Evolutionary conservation across 768 basidiomycete genomes (phyloP).

Genomic region (Mycena kentingensis): DNA sequence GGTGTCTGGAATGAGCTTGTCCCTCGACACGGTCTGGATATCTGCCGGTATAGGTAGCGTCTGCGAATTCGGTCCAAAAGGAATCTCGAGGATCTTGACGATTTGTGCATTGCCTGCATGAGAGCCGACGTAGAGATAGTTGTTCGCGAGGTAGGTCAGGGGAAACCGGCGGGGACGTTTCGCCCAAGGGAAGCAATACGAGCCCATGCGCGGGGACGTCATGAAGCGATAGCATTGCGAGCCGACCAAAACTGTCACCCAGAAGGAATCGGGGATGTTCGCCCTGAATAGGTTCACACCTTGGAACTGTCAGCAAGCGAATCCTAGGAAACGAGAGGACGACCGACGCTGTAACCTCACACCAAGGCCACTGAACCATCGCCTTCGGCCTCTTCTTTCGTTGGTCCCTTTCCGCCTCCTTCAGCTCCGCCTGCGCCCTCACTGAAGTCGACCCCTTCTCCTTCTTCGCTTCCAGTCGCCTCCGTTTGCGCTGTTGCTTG

Average conservation of each 20-base stretch:
- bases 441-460: constrained; percentile 46
- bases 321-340: neutral
- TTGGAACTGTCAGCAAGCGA: constrained; percentile 26
- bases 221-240: constrained; percentile 64
- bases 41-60: constrained; percentile 56
- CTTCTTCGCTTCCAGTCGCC: constrained; percentile 53
- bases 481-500: constrained; percentile 57
- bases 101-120: constrained; percentile 82
- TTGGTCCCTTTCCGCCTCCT: constrained; percentile 57
- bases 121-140: constrained; percentile 77
- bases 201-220: constrained; percentile 45
- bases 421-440: constrained; percentile 49
- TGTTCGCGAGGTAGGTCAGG: constrained; percentile 70
- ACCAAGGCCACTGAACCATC: constrained; percentile 75
- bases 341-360: constrained; percentile 67
- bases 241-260: constrained; percentile 70
- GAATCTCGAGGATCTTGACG: constrained; percentile 54
- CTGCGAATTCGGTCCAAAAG: constrained; percentile 39
- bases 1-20: too few species aligned
- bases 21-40: constrained; percentile 44
- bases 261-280: constrained; percentile 53
- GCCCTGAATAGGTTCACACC: constrained; percentile 55
- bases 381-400: constrained; percentile 58
- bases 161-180: constrained; percentile 76
- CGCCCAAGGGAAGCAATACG: constrained; percentile 28